Conservation (phyloP, 2,329 filamentous ascomycete genomes). For the Ceratocystis ficicola region DNA sequence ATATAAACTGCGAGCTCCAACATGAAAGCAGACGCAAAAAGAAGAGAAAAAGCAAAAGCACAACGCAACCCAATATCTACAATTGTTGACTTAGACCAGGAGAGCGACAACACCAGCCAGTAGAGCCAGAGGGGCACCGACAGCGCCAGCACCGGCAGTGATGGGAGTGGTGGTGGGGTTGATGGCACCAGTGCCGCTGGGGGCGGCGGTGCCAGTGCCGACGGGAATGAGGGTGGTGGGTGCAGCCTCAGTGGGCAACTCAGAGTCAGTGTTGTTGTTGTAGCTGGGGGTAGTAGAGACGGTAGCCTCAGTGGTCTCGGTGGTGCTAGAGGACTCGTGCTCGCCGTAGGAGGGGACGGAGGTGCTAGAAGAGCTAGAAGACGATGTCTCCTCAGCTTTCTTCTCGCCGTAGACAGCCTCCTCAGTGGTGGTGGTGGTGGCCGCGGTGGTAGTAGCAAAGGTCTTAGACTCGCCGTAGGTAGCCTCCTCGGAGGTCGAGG, state of each 20-base stretch:
- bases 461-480: slow-evolving; percentile 25
- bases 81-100: slow-evolving; percentile 17
- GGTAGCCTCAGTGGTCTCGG: slow-evolving; percentile 26
- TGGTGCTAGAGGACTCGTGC: slow-evolving; percentile 24
- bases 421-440: slow-evolving; percentile 24
- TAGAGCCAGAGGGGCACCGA: slow-evolving; percentile 19
- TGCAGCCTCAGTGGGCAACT: slow-evolving; percentile 26
- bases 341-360: slow-evolving; percentile 23
- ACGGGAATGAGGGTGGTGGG: slow-evolving; percentile 26
- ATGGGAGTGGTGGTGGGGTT: slow-evolving; percentile 23
- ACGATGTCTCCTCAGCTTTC: slow-evolving; percentile 16
- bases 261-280: slow-evolving; percentile 21
- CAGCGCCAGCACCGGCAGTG: slow-evolving; percentile 20
- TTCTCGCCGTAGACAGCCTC: slow-evolving; percentile 7
- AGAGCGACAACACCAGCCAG: slow-evolving; percentile 18
- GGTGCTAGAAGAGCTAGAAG: slow-evolving; percentile 26
- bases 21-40: not conserved
- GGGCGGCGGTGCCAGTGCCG: slow-evolving; percentile 24
- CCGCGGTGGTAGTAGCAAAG: slow-evolving; percentile 26
- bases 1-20: slow-evolving; percentile 2
- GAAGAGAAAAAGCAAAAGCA: slow-evolving; percentile 1
- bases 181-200: slow-evolving; percentile 24
- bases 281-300: slow-evolving; percentile 18
- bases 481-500: slow-evolving; percentile 22
- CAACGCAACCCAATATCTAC: slow-evolving; percentile 9